These are phyloP conservation scores for Pseudozyma hubeiensis DNA, from an alignment of 1,284 basidiomycete genomes.

Conservation along the genomic window DNA sequence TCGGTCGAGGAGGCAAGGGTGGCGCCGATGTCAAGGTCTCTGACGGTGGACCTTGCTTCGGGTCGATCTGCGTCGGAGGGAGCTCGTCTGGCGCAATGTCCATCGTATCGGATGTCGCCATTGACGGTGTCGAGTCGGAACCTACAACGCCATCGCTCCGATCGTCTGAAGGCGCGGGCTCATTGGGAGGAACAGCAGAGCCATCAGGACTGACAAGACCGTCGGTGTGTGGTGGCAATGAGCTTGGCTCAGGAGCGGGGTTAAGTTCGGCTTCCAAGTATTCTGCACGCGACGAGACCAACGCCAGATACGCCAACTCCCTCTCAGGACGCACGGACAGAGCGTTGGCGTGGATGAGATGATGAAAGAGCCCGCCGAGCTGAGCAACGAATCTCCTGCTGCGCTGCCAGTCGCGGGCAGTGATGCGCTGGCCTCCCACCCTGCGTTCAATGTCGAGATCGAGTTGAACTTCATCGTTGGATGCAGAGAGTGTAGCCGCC, in stretches of 20 bases:
- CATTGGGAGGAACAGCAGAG: conserved; percentile 1
- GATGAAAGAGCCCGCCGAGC: conserved; percentile 81
- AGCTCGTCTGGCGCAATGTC: conserved; percentile 25
- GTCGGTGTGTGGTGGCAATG: not conserved
- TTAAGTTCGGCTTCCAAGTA: conserved; percentile 70
- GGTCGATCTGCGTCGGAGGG: not conserved
- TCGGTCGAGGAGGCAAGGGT: conserved; percentile 30
- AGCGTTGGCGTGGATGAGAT: conserved; percentile 78
- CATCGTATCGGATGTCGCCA: conserved; percentile 14
- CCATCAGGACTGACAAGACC: no score
- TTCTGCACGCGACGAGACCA: conserved; percentile 89
- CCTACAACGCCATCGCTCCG: not conserved
- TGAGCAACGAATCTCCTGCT: conserved; percentile 83
- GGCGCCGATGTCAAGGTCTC: conserved; percentile 3
- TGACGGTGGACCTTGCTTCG: not conserved
- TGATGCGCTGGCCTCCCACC: conserved; percentile 86
- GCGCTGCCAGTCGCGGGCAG: conserved; percentile 80
- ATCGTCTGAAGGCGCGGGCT: conserved; percentile 8
- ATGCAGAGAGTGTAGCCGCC: conserved; percentile 64
- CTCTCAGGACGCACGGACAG: conserved; percentile 82
- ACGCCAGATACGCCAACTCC: conserved; percentile 89
- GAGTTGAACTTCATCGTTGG: not conserved
- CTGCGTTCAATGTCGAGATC: conserved; percentile 62
- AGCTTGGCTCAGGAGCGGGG: conserved; percentile 5
- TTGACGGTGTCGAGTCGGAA: not conserved